Evolutionary conservation across 768 basidiomycete genomes (phyloP).

Genomic region (Russula sp.): DNA sequence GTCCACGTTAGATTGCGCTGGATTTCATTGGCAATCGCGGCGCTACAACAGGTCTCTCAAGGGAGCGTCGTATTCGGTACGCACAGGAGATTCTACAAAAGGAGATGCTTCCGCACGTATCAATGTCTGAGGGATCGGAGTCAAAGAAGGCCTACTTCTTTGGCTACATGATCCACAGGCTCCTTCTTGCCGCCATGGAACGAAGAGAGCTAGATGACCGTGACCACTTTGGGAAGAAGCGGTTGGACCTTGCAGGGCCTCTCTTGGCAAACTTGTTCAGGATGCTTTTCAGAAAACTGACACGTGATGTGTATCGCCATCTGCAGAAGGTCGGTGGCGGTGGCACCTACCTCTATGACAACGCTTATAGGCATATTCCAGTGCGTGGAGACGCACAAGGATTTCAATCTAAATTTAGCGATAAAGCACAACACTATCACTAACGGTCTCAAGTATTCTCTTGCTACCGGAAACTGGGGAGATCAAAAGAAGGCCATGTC

Average conservation of each 20-base stretch:
- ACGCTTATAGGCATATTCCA: slow-evolving; percentile 31
- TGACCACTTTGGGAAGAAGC: slow-evolving; percentile 99
- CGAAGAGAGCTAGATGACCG: slow-evolving; percentile 95
- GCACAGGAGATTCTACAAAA: slow-evolving; percentile 98
- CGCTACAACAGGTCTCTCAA: slow-evolving; percentile 85
- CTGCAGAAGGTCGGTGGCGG: slow-evolving; percentile 74
- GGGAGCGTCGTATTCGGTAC: slow-evolving; percentile 90
- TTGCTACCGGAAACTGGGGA: slow-evolving; percentile 99
- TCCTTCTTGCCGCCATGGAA: slow-evolving; percentile 89
- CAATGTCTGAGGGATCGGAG: slow-evolving; percentile 92
- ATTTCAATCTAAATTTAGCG: slow-evolving; percentile 85
- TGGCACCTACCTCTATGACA: neutral
- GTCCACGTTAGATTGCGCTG: slow-evolving; percentile 51
- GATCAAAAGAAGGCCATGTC: slow-evolving; percentile 99
- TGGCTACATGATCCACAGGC: slow-evolving; percentile 98
- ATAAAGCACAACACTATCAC: slow-evolving; percentile 97
- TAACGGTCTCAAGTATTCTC: slow-evolving; percentile 95
- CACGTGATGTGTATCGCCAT: slow-evolving; percentile 95
- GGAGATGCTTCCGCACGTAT: slow-evolving; percentile 97
- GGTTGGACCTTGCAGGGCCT: slow-evolving; percentile 93
- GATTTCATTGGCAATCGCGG: slow-evolving; percentile 99
- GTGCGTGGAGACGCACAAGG: slow-evolving; percentile 96
- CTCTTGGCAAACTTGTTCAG: slow-evolving; percentile 95
- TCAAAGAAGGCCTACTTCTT: slow-evolving; percentile 99
- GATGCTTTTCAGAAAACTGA: slow-evolving; percentile 94